A percentile compares a stretch with the other conserved stretches of the same genome.
Conservation (phyloP, 2,329 filamentous ascomycete genomes). For the Macrophomina pseudophaseolina region DNA sequence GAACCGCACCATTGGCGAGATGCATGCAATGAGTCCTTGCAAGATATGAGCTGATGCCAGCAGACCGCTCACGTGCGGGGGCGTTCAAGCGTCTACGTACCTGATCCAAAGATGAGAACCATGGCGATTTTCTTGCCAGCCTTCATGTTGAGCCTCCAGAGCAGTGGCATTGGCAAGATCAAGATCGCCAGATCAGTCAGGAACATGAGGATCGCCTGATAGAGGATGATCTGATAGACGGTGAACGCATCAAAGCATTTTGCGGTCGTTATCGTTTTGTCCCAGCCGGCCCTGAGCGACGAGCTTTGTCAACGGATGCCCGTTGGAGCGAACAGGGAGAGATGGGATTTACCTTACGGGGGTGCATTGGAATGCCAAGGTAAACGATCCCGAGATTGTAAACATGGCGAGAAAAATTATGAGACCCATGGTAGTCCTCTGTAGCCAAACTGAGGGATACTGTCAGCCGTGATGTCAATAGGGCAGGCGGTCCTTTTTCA, state of each 20-base stretch:
- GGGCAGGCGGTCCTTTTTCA: not conserved
- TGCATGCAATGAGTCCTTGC: not conserved
- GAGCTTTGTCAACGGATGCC: not conserved
- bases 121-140: not conserved
- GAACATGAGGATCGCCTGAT: not conserved
- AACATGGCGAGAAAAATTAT: not conserved
- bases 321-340: not conserved
- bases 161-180: not conserved
- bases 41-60: not conserved
- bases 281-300: not conserved
- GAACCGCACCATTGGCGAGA: not conserved
- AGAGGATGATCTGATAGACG: not conserved
- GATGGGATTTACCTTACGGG: not conserved
- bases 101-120: not conserved
- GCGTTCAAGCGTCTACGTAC: not conserved
- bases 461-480: not conserved
- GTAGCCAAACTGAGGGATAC: not conserved
- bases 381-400: not conserved
- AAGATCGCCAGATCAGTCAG: not conserved
- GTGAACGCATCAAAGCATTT: not conserved
- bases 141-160: not conserved
- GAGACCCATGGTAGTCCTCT: not conserved
- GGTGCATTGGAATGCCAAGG: not conserved
- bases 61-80: too few species aligned
- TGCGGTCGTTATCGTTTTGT: not conserved